Conservation (phyloP, 2,329 filamentous ascomycete species). For the Calonectria montana region DNA sequence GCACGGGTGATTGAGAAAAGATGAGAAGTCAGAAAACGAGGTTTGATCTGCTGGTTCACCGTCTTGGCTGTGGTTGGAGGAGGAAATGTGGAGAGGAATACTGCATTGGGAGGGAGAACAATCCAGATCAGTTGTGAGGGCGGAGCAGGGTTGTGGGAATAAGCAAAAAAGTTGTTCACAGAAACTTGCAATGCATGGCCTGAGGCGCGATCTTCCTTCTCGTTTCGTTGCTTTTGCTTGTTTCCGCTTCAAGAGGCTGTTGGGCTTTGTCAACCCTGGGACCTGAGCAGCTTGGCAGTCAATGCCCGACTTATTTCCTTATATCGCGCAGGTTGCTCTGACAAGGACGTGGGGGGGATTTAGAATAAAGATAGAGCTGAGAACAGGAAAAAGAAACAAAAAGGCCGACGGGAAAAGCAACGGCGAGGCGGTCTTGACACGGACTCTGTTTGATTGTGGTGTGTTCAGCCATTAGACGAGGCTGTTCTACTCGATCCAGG, state of each 20-base stretch:
- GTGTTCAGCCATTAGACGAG: neutral
- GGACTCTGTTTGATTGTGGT: neutral
- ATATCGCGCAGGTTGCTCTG: neutral
- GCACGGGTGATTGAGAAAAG: neutral
- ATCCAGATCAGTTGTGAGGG: neutral
- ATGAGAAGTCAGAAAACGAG: slow-evolving; percentile 3
- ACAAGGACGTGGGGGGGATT: neutral
- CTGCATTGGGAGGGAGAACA: neutral
- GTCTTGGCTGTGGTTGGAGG: neutral
- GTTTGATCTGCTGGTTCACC: neutral
- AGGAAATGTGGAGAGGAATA: neutral
- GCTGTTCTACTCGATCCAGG: neutral
- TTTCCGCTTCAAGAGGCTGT: neutral
- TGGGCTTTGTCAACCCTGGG: neutral
- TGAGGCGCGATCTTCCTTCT: neutral
- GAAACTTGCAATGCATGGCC: neutral
- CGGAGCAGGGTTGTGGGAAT: neutral
- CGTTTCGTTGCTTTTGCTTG: neutral
- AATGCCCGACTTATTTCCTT: neutral
- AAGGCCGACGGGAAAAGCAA: neutral
- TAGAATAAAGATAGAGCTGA: neutral
- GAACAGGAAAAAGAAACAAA: neutral
- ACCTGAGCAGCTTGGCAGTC: neutral
- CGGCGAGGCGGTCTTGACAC: neutral
- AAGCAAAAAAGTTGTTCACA: neutral